These are phyloP conservation scores for Noccaea caerulescens DNA, from an alignment of 345 rosid species.

Conservation along the genomic window DNA sequence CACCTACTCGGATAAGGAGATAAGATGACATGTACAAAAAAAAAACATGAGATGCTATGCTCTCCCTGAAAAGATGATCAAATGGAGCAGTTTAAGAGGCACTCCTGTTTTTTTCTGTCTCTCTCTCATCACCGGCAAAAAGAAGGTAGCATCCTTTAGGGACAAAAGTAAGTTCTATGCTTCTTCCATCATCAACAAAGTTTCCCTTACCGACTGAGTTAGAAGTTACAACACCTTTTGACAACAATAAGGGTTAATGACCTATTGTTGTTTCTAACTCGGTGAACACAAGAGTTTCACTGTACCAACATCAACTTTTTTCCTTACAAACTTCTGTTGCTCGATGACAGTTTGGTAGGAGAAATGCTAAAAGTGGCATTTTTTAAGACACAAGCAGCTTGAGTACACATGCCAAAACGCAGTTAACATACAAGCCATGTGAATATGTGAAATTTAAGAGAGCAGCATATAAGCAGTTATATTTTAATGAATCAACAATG, in stretches of 20 bases:
- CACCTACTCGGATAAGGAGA: constrained; percentile 39
- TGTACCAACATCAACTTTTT: no score
- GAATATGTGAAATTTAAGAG: background rate
- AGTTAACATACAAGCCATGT: background rate
- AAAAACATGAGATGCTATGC: constrained; percentile 8
- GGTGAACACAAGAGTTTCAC: constrained; percentile 5
- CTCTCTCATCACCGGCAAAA: constrained; percentile 30
- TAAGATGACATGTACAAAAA: constrained; percentile 28
- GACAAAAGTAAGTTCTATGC: constrained; percentile 27
- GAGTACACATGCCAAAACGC: background rate
- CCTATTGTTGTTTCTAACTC: constrained; percentile 16
- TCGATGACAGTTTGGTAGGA: background rate
- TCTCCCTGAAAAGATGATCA: constrained; percentile 6
- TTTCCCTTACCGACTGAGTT: constrained; percentile 8
- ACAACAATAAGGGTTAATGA: constrained; percentile 6
- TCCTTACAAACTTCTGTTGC: background rate
- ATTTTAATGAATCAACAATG: background rate
- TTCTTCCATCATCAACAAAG: constrained; percentile 35
- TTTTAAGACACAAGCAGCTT: background rate
- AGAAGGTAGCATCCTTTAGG: constrained; percentile 29
- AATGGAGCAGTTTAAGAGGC: constrained; percentile 28
- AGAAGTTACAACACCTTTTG: constrained; percentile 25
- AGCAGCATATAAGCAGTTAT: background rate
- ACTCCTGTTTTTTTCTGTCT: background rate
- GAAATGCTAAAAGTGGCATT: background rate